Evolutionary conservation across 495 filamentous ascomycete genomes (phyloP), one percentile per base, ranked within the genome.

Genomic region (Clavariopsis aquatica): DNA sequence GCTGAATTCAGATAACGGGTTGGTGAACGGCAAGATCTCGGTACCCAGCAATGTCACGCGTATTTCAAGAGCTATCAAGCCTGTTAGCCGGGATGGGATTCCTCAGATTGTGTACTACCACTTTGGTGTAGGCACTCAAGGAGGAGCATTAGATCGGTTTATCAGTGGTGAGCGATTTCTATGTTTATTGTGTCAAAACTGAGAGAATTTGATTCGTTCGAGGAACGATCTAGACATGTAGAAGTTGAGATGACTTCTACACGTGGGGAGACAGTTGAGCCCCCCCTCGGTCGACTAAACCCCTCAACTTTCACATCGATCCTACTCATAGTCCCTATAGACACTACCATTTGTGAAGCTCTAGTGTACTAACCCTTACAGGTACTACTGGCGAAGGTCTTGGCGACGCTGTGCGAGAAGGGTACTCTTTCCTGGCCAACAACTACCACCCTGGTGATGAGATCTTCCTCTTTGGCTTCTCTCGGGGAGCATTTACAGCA

Each of bases 401-500:
- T 10, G 58, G 57, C 10, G 74, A 87, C 74, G 84, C 88, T 66
- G 83, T 91, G 49, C 79, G 85, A 23, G 84, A 86, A 67, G 83
- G 81, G 0, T 91, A 91, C 71, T 78, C 81, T 6, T 90, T 89
- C 67, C 71, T 90, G 17, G 81, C 82, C 23, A 83, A 84, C 46
- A 91, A 91, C 75, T 89, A 85, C 64, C 74, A 80, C 28, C 80
- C 83, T 22, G 83, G 84, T 12, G 88, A 90, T 68, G 86, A 90
- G 64, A 89, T 90, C 46, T 78, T 89, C 56, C 78, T 91, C 24
- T 63, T 89, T 24, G 88, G 88, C 9, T 91, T 90, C 75, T 89
- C 87, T 26, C 80, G 88, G 2, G 87, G 88, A 9, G 87, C 87
- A n/a, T 91, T 86, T 67, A 90, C 87, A 0, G 87, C 85, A 1